phyloP scores from a whole-genome alignment of 2,329 filamentous ascomycete genomes.

The Verticillium zaregamsianum region DNA sequence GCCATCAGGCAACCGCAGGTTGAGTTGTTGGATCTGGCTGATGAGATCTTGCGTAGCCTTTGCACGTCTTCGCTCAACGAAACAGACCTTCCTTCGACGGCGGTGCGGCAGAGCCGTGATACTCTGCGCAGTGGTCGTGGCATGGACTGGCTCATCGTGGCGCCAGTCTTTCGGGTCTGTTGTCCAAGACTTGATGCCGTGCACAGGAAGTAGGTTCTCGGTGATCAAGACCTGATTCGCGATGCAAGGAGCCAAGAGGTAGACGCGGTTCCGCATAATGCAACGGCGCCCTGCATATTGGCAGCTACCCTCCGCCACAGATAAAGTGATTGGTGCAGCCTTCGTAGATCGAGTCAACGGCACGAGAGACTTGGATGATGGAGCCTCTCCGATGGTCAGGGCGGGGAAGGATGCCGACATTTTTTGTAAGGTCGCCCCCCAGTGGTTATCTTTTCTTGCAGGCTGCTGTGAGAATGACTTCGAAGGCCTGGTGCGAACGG shows the following conservation, averaged over 20 bases:
- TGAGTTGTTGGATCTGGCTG: constrained; percentile 22
- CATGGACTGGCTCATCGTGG: neutral
- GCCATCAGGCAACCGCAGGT: constrained; percentile 20
- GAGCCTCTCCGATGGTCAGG: neutral
- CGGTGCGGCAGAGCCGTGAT: neutral
- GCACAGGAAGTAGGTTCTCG: constrained; percentile 32
- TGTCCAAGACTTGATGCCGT: constrained; percentile 33
- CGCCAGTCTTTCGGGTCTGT: constrained; percentile 31
- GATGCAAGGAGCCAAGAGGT: constrained; percentile 40
- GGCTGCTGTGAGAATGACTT: neutral
- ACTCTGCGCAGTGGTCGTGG: neutral
- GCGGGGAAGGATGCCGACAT: neutral
- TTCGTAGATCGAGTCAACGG: neutral
- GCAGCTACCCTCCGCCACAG: neutral
- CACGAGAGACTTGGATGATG: neutral
- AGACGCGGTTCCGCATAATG: constrained; percentile 25
- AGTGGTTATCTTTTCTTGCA: neutral
- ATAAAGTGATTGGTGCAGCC: neutral
- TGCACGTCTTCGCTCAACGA: constrained; percentile 31
- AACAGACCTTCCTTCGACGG: constrained; percentile 12
- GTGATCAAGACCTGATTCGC: constrained; percentile 28
- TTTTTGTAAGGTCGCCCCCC: neutral
- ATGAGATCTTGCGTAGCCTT: constrained; percentile 29
- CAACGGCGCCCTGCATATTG: constrained; percentile 28
- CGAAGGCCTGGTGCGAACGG: neutral